A percentile compares a stretch with the other conserved stretches of the same genome.
Conservation (phyloP, 1,284 basidiomycete genomes). For the Somion occarium region DNA sequence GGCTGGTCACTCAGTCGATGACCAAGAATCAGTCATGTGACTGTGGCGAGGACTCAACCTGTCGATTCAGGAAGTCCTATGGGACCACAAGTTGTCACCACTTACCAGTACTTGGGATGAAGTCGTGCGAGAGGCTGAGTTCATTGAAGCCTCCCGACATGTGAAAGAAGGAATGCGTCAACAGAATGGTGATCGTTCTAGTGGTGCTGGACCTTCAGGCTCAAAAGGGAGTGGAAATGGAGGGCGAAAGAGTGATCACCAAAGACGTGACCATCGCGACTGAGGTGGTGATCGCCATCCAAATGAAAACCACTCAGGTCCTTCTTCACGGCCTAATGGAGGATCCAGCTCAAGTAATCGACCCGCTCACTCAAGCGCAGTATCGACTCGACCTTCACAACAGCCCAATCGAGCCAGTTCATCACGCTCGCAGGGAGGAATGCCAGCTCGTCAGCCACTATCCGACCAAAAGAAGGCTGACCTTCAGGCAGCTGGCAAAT, state of each 20-base stretch:
- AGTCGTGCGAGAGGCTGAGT: not conserved
- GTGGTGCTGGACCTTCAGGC: not conserved
- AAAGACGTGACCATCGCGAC: not conserved
- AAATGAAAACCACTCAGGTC: not conserved
- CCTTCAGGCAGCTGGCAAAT: conserved; percentile 9
- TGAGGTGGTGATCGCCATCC: not conserved
- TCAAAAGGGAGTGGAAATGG: not conserved
- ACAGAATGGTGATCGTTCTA: no score
- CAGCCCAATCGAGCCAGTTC: not conserved
- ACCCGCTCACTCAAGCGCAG: not conserved
- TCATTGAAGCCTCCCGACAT: not conserved
- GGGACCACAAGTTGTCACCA: not conserved
- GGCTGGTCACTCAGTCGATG: not conserved
- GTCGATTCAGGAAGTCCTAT: not conserved
- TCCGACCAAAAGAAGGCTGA: conserved; percentile 11
- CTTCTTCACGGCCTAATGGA: no score
- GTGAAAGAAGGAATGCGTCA: no score
- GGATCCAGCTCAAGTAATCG: no score
- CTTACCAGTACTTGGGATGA: not conserved
- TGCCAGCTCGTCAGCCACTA: not conserved
- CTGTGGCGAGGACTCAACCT: not conserved
- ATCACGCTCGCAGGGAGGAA: not conserved
- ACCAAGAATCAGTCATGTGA: not conserved
- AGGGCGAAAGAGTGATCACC: not conserved
- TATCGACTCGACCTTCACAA: not conserved